These are phyloP conservation scores for Pseudocercospora macadamiae DNA, from an alignment of 2,329 filamentous ascomycete genomes.

Conservation along the genomic window DNA sequence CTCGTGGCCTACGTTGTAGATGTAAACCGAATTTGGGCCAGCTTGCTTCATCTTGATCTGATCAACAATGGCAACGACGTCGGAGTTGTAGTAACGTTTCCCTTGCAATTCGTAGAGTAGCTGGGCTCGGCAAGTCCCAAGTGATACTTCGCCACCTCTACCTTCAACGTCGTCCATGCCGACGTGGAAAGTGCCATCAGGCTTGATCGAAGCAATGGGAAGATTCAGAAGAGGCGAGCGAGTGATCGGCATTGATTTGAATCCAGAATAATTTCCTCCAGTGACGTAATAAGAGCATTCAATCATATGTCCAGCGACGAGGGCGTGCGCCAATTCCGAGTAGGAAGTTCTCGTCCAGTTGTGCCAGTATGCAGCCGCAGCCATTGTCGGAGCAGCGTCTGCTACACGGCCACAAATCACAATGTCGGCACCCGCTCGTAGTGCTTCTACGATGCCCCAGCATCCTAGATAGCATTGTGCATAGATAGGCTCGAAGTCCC, in stretches of 20 bases:
- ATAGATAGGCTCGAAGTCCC: slow-evolving; percentile 36
- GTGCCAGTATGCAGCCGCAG: slow-evolving; percentile 51
- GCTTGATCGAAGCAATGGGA: slow-evolving; percentile 41
- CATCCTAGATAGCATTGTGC: slow-evolving; percentile 49
- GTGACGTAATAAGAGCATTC: slow-evolving; percentile 47
- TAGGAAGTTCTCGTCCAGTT: slow-evolving; percentile 45
- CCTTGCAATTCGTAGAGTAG: slow-evolving; percentile 60
- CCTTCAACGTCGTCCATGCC: slow-evolving; percentile 43
- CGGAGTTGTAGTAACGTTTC: slow-evolving; percentile 60
- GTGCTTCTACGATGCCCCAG: slow-evolving; percentile 46
- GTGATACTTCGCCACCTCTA: slow-evolving; percentile 42
- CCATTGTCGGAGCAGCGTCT: slow-evolving; percentile 49
- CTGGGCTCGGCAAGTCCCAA: slow-evolving; percentile 57
- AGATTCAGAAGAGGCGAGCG: slow-evolving; percentile 48
- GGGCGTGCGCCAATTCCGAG: slow-evolving; percentile 45
- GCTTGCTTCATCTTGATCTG: slow-evolving; percentile 56
- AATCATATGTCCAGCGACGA: slow-evolving; percentile 50
- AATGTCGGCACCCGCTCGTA: slow-evolving; percentile 47
- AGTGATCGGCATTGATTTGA: slow-evolving; percentile 41
- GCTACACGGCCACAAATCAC: slow-evolving; percentile 50
- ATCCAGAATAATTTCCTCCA: slow-evolving; percentile 49
- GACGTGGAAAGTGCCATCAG: slow-evolving; percentile 37
- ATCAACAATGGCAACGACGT: slow-evolving; percentile 57
- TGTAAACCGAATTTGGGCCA: slow-evolving; percentile 52
- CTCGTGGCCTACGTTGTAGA: slow-evolving; percentile 48